Conservation (phyloP, 202 grass and related monocot species). For the Schoenoplectus triqueter region DNA sequence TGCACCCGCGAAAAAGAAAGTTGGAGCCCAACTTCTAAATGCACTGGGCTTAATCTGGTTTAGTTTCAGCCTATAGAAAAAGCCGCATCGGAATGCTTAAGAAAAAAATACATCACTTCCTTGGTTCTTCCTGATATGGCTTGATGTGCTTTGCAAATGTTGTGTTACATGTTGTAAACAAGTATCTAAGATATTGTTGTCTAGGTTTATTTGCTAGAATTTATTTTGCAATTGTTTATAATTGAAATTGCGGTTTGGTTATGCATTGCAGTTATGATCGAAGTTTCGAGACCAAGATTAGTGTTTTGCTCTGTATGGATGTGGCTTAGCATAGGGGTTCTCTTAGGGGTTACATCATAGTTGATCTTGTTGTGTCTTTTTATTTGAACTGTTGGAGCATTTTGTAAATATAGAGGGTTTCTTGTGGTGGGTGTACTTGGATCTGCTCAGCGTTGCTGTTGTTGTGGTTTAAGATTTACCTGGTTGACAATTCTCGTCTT, state of each 20-base stretch:
- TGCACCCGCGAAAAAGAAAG: background rate
- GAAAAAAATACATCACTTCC: background rate
- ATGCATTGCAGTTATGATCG: constrained; percentile 21
- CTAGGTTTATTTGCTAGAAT: background rate
- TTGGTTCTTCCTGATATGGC: background rate
- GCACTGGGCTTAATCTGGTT: background rate
- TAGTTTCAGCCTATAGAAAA: background rate
- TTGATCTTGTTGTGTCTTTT: constrained; percentile 2
- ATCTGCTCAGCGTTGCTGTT: background rate
- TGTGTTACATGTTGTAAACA: background rate
- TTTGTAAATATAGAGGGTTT: constrained; percentile 29
- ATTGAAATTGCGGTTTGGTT: background rate
- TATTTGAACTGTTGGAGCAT: constrained; percentile 21
- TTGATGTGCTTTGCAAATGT: background rate
- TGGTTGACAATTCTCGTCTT: background rate
- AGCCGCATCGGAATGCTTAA: background rate
- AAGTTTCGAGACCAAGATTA: constrained; percentile 9
- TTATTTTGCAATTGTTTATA: background rate
- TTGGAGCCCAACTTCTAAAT: background rate
- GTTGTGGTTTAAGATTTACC: constrained; percentile 12
- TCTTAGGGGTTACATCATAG: constrained; percentile 19
- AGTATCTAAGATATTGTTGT: background rate
- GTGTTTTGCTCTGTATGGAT: background rate
- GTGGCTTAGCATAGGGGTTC: background rate
- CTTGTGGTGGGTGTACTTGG: constrained; percentile 15